Conservation (phyloP, 2,329 filamentous ascomycete genomes). For the Lachnellula willkommii region DNA sequence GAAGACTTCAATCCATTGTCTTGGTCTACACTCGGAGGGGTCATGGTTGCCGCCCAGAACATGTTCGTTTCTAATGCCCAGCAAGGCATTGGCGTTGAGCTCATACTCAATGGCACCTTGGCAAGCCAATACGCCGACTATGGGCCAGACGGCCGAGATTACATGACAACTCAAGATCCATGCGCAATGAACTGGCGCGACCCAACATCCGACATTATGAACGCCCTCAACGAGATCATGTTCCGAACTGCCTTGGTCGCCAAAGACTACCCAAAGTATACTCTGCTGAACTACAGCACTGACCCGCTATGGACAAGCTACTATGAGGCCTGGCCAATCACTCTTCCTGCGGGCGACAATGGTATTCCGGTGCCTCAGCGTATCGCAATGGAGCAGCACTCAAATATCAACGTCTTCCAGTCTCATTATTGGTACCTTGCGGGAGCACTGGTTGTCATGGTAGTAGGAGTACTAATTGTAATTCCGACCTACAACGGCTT, state of each 20-base stretch:
- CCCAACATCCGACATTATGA: conserved; percentile 22
- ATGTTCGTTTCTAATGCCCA: background rate
- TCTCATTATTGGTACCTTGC: conserved; percentile 9
- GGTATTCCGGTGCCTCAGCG: conserved; percentile 4
- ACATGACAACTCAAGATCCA: background rate
- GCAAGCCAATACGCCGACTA: background rate
- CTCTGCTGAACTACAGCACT: background rate
- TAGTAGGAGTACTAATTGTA: conserved; percentile 1
- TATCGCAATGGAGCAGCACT: conserved; percentile 1
- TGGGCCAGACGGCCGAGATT: background rate
- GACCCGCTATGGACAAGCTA: background rate
- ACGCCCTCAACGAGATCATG: conserved; percentile 9
- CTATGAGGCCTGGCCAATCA: background rate
- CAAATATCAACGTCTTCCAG: conserved; percentile 7
- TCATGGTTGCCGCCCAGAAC: background rate
- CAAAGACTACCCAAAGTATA: background rate
- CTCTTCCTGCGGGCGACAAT: background rate
- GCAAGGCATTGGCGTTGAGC: background rate
- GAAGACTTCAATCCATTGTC: background rate
- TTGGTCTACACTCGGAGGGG: background rate
- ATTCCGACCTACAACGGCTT: conserved; percentile 8
- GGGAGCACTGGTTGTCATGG: conserved; percentile 3
- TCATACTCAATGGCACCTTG: background rate
- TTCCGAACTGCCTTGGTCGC: conserved; percentile 1
- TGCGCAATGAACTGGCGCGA: conserved; percentile 1